Percentiles rank a stretch among this genome's conserved stretches.
Evolutionary conservation across 371 early-diverging fungal species (phyloP).

Genomic region (Entomophthora muscae): DNA sequence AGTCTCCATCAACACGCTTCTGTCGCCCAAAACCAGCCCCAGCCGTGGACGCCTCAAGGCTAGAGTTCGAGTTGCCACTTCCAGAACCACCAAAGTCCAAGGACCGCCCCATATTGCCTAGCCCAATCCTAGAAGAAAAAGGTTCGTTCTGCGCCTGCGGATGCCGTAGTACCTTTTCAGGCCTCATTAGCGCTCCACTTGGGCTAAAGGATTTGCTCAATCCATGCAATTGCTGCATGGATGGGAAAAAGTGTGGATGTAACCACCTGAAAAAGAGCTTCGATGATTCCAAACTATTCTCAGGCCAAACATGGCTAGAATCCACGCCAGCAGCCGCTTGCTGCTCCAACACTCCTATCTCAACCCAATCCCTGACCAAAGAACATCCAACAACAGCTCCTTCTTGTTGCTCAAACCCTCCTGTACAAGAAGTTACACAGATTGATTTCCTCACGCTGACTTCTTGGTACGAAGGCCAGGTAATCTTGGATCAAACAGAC

Average conservation of each 20-base stretch:
- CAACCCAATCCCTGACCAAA: no score
- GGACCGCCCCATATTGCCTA: not conserved
- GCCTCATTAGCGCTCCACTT: not conserved
- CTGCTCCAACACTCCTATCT: not conserved
- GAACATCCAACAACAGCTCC: no score
- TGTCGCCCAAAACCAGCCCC: conserved; percentile 1
- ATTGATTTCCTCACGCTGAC: not conserved
- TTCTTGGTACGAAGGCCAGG: not conserved
- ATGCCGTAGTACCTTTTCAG: not conserved
- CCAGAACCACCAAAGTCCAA: not conserved
- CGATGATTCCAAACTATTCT: not conserved
- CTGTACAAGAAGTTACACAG: not conserved
- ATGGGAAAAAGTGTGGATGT: conserved; percentile 6
- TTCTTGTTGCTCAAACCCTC: no score
- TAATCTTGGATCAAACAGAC: not conserved
- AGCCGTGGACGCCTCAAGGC: not conserved
- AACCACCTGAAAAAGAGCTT: not conserved
- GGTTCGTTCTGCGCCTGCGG: conserved; percentile 1
- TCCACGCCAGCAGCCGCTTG: not conserved
- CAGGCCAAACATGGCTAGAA: not conserved
- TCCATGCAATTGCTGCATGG: conserved; percentile 5
- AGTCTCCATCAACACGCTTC: not conserved
- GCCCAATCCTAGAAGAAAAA: not conserved
- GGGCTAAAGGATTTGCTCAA: conserved; percentile 1
- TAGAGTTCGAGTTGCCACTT: not conserved